Evolutionary conservation across 148 eudicot species (phyloP), one percentile per base, ranked within the genome.

Genomic region (Chenopodium berlandieri): DNA sequence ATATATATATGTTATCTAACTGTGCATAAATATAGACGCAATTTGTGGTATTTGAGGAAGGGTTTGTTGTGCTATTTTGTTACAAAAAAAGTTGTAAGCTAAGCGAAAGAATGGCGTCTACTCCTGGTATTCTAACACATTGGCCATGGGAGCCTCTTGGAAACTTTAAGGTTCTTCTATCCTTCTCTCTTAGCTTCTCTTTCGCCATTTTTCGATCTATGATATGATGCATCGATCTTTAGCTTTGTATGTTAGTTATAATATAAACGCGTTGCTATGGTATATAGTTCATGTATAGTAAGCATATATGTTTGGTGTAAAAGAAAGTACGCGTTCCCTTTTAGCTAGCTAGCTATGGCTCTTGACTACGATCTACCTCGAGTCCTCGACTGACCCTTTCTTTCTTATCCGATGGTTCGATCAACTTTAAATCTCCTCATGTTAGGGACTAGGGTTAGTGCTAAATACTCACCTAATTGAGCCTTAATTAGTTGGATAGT

Each of bases 131-230:
- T 46, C 90, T 90, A 70, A 87, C 89, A 11, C 91, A 81, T 16
- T 90, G 91, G 93, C 93, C 93, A 84, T 90, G 93, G 93, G 89
- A 83, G 73, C 70, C 44, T 72, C 93, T 90, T 60, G 91, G 93
- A 37, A 87, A 66, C 81, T 89, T 87, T 73, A 90, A 90, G 93
- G 93, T 90, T 82, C 17, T 20, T 7, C 13, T n/a, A 40, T 40
- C 56, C 20, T 40, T 50, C 16, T 19, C 8, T 32, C 6, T 16
- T 52, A 52, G 4, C 11, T 63, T 44, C 12, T 2, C 31, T 64
- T 20, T 30, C 16, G 17, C 52, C 6, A 5, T 52, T 32, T 13
- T 63, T 65, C 1, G 9, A n/a, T 78, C 2, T 13, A 20, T 27
- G 7, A 40, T 40, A 40, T 40, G 44, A 40, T 40, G 12, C 40